Percentiles rank a stretch among this genome's conserved stretches.
phyloP scores from a whole-genome alignment of 1,284 basidiomycete species.

The Rhodotorula glutinis region DNA sequence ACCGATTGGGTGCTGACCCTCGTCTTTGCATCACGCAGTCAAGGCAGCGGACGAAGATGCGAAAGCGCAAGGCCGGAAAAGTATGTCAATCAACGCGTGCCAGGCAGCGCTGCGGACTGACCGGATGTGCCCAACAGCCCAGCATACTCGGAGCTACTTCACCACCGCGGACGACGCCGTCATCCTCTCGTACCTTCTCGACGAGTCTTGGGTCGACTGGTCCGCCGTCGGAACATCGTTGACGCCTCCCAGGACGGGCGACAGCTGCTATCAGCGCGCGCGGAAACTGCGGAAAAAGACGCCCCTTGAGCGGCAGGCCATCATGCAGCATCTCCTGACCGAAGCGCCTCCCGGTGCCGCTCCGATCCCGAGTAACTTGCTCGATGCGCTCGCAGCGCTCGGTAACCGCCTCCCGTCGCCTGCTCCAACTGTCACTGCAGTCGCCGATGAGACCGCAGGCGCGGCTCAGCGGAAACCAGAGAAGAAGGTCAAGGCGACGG shows the following conservation, averaged over 20 bases:
- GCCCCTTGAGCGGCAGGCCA: not conserved
- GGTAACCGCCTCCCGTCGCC: no score
- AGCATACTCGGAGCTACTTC: not conserved
- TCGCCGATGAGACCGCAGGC: no score
- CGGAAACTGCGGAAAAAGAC: not conserved
- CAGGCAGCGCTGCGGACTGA: no score
- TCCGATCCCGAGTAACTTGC: no score
- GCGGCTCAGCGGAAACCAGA: no score
- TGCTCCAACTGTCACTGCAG: no score
- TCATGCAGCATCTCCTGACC: not conserved
- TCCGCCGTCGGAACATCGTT: slow-evolving; percentile 5
- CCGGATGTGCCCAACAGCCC: not conserved
- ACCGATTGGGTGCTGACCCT: slow-evolving; percentile 1
- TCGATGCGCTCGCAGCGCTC: no score
- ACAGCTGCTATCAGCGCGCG: slow-evolving; percentile 14
- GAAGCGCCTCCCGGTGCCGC: not conserved
- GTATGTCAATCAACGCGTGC: no score
- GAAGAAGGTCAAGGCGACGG: no score
- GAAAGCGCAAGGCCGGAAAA: no score
- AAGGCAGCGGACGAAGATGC: not conserved
- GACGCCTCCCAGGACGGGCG: slow-evolving; percentile 4
- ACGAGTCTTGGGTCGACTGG: slow-evolving; percentile 4
- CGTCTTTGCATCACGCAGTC: not conserved
- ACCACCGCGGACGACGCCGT: slow-evolving; percentile 1
- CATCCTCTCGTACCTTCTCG: slow-evolving; percentile 7